Evolutionary conservation across 2,329 filamentous ascomycete genomes (phyloP).

Genomic region (Chalaropsis ovoidea): DNA sequence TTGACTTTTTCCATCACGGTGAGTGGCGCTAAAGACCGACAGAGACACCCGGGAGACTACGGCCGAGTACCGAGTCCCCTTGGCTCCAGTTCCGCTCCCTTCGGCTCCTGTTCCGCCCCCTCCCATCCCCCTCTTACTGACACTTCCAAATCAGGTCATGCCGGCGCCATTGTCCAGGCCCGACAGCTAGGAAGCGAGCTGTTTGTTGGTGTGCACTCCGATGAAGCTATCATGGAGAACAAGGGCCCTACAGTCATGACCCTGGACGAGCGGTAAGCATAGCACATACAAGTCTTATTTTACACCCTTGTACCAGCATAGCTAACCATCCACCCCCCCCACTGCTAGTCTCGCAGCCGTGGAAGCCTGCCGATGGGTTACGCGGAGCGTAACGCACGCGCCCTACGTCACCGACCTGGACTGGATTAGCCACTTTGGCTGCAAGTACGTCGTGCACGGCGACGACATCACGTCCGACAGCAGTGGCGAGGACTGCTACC

Average conservation of each 20-base stretch:
- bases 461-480: constrained; percentile 96
- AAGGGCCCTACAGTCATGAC: constrained; percentile 98
- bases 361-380: constrained; percentile 91
- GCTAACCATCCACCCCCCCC: constrained; percentile 21
- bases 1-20: constrained; percentile 98
- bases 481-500: constrained; percentile 90
- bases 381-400: constrained; percentile 68
- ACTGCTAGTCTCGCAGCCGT: constrained; percentile 65
- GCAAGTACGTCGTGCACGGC: constrained; percentile 89
- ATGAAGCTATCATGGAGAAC: constrained; percentile 90
- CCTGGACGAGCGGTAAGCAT: constrained; percentile 63
- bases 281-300: not conserved
- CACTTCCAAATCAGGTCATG: constrained; percentile 57
- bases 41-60: not conserved
- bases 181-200: constrained; percentile 82
- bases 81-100: too few species aligned
- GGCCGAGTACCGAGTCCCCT: too few species aligned
- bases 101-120: too few species aligned
- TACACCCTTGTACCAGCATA: not conserved
- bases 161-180: constrained; percentile 91
- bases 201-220: constrained; percentile 86
- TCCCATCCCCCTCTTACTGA: not conserved
- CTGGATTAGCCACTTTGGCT: constrained; percentile 93
- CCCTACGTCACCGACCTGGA: constrained; percentile 90
- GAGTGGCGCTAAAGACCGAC: constrained; percentile 28